A percentile compares a stretch with the other conserved stretches of the same genome.
Evolutionary conservation across 2,329 filamentous ascomycete genomes (phyloP).

Genomic region (Alternaria triticina): DNA sequence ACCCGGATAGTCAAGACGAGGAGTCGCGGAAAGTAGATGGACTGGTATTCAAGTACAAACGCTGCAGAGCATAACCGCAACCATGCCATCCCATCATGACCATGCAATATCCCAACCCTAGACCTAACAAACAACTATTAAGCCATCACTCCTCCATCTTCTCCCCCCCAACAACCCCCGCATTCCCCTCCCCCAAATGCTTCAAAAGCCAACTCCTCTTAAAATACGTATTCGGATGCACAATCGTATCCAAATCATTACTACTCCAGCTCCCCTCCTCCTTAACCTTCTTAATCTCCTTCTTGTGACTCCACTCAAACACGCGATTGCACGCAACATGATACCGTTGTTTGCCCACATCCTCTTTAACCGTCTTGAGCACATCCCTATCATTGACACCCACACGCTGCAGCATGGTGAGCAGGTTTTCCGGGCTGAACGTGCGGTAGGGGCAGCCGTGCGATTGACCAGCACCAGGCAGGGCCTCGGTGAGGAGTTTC

Average conservation of each 20-base stretch:
- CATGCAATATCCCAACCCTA: not conserved
- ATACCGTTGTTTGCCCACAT: constrained; percentile 85
- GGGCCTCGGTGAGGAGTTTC: constrained; percentile 89
- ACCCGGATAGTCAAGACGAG: not conserved
- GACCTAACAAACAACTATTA: not conserved
- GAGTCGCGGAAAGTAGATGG: not conserved
- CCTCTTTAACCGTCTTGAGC: constrained; percentile 81
- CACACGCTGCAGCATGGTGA: constrained; percentile 74
- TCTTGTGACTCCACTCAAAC: constrained; percentile 85
- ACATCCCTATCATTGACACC: constrained; percentile 81
- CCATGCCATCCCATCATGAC: not conserved
- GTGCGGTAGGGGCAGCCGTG: constrained; percentile 98
- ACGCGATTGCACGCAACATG: constrained; percentile 97
- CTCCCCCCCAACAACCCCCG: constrained; percentile 37
- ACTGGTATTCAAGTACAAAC: not conserved
- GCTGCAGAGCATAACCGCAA: not conserved
- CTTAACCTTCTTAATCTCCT: constrained; percentile 58
- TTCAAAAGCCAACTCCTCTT: constrained; percentile 91
- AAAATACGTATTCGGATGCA: constrained; percentile 98
- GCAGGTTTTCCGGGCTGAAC: constrained; percentile 86
- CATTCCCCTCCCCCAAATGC: constrained; percentile 65
- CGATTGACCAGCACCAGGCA: constrained; percentile 83
- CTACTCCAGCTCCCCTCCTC: constrained; percentile 57
- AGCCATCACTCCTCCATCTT: constrained; percentile 44
- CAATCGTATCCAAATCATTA: constrained; percentile 88